Evolutionary conservation across 1,139 yeast genomes (phyloP), one percentile per base, ranked within the genome.

Genomic region (Lodderomyces pseudojiufengensis): DNA sequence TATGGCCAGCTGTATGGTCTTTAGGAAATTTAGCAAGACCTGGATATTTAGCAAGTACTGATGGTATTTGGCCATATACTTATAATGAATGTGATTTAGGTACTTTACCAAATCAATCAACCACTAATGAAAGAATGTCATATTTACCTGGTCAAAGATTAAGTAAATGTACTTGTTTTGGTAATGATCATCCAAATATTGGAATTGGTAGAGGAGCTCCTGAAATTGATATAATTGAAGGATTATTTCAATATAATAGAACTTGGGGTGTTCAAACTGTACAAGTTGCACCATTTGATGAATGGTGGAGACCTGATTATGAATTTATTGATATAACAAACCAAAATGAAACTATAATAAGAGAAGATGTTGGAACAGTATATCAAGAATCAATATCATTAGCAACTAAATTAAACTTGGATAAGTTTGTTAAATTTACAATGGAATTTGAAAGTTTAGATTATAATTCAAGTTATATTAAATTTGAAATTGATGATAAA

Each of bases 1-100:
- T 57, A 34, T 59, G 65, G 65, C 65, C 65, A 1, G 63, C 63
- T 3, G 44, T 55, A 13, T 59, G 65, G 65, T 50, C 60, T 29
- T 44, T 59, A 42, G 65, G 65, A 1, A 59, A 59, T 33, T 43
- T 59, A 29, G 65, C 60, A 3, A 37, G 63, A 8, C 61, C 65
- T 1, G 63, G 65, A 1, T 59, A 47, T 36, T 51, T 52, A 42
- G 59, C 63, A 11, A 48, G 57, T 9, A 58, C 63, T 4, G 63
- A 59, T 35, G 65, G 65, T 8, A 52, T 56, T 5, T 59, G 65
- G 65, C 65, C 65, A 2, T 59, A 59, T 36, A 52, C 63, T 4
- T 59, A 59, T 43, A 52, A 58, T 32, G 56, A 50, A 31, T 59
- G 65, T 40, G 65, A 59, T 38, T 46, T 45, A 20, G 63, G 65